phyloP scores from a whole-genome alignment of 176 grass and related monocot species.

The Carex myosuroides region DNA sequence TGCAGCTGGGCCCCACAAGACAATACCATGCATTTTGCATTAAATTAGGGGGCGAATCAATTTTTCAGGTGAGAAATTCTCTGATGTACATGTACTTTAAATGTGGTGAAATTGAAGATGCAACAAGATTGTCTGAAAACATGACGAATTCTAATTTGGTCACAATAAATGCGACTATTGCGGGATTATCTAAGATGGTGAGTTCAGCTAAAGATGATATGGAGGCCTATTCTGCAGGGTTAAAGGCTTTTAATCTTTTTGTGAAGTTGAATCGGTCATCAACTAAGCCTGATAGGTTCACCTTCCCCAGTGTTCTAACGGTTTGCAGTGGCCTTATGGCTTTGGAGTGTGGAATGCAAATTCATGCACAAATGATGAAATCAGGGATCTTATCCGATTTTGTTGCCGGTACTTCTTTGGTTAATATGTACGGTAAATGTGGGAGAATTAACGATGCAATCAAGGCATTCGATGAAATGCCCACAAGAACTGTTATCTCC shows the following conservation, averaged over 20 bases:
- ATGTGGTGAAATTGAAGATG: conserved; percentile 49
- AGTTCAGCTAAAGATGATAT: conserved; percentile 58
- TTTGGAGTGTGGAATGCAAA: conserved; percentile 66
- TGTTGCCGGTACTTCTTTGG: conserved; percentile 66
- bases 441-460: conserved; percentile 48
- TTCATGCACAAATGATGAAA: conserved; percentile 73
- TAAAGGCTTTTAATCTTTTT: conserved; percentile 63
- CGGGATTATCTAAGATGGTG: conserved; percentile 65
- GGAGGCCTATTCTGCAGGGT: conserved; percentile 39
- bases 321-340: conserved; percentile 72
- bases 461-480: conserved; percentile 75
- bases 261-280: conserved; percentile 44
- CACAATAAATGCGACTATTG: conserved; percentile 72
- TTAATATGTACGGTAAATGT: conserved; percentile 94
- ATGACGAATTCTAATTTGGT: conserved; percentile 49
- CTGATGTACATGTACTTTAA: conserved; percentile 76
- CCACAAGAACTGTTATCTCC: conserved; percentile 52
- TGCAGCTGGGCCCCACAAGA: conserved; percentile 42
- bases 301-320: conserved; percentile 69
- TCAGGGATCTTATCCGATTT: conserved; percentile 64
- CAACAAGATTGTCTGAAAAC: conserved; percentile 51
- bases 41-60: conserved; percentile 47
- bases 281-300: conserved; percentile 60
- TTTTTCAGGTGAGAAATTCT: conserved; percentile 58
- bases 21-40: conserved; percentile 68